Percentiles rank a stretch among this genome's conserved stretches.
These are phyloP conservation scores for Chaetoscypha palmicola DNA, from an alignment of 2,329 filamentous ascomycete species.

Conservation along the genomic window DNA sequence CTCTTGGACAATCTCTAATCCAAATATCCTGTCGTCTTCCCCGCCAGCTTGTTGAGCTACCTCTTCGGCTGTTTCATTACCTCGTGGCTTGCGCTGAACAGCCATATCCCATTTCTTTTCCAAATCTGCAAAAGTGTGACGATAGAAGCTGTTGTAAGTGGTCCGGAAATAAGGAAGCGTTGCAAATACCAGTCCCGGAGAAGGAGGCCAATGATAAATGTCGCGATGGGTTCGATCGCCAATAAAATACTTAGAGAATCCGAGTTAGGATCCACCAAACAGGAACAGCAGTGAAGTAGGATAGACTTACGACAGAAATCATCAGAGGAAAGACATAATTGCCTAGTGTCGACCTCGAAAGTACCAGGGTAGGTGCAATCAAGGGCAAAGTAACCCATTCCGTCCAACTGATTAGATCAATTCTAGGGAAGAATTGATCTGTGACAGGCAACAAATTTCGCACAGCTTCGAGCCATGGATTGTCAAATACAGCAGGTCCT, in stretches of 20 bases:
- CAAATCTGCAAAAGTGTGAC: constrained; percentile 20
- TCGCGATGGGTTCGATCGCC: constrained; percentile 16
- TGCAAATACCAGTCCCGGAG: constrained; percentile 57
- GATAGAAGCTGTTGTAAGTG: constrained; percentile 55
- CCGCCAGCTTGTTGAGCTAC: constrained; percentile 30
- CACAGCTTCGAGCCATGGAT: too few relatives aligned
- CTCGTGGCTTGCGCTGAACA: constrained; percentile 29
- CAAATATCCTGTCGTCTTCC: constrained; percentile 24
- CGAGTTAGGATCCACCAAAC: neutral
- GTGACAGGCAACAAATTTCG: too few relatives aligned
- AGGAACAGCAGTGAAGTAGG: neutral
- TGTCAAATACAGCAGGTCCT: too few relatives aligned
- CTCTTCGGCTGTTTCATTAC: constrained; percentile 30
- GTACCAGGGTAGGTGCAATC: constrained; percentile 60
- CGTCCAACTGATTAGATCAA: constrained; percentile 10
- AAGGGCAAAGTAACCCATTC: constrained; percentile 51
- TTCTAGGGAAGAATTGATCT: constrained; percentile 25
- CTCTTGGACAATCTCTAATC: constrained; percentile 18
- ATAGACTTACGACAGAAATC: constrained; percentile 28
- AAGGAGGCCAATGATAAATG: constrained; percentile 41
- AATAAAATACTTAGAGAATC: constrained; percentile 23
- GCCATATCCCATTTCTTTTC: constrained; percentile 30
- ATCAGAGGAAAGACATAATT: constrained; percentile 38
- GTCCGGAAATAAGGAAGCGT: constrained; percentile 58
- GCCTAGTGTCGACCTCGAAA: constrained; percentile 57